Evolutionary conservation across 2,329 filamentous ascomycete genomes (phyloP).

Genomic region (Aspergillus versicolor): DNA sequence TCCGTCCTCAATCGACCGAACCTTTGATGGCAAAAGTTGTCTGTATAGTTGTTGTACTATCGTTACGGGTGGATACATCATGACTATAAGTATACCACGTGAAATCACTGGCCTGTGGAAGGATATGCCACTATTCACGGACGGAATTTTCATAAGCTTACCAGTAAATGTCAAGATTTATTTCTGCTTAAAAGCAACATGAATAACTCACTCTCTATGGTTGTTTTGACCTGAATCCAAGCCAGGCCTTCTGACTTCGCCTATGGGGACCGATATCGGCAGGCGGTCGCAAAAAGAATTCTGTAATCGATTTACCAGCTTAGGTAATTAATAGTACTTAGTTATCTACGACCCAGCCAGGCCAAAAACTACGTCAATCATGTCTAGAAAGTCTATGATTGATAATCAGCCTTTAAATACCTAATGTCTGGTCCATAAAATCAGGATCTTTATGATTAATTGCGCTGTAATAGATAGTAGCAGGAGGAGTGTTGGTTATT

Average conservation of each 20-base stretch:
- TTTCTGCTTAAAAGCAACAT: neutral
- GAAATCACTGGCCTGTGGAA: neutral
- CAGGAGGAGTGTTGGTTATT: no score
- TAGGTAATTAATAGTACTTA: neutral
- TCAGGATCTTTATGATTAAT: neutral
- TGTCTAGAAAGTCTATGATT: conserved; percentile 14
- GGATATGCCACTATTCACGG: neutral
- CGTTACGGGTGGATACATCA: neutral
- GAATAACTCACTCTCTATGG: neutral
- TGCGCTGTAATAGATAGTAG: neutral
- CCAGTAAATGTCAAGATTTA: no score
- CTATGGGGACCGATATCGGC: neutral
- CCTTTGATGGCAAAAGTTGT: neutral
- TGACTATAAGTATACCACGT: neutral
- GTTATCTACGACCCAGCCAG: neutral
- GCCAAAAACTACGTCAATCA: neutral
- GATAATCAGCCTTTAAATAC: conserved; percentile 14
- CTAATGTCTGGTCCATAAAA: neutral
- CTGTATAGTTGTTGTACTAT: neutral
- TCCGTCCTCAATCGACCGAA: neutral
- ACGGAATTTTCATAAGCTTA: neutral
- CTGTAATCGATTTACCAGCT: neutral
- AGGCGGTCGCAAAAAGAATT: neutral
- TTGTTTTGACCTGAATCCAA: neutral
- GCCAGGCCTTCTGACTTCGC: neutral